phyloP scores from a whole-genome alignment of 2,329 filamentous ascomycete genomes.

The Paecilomyces fulvus region DNA sequence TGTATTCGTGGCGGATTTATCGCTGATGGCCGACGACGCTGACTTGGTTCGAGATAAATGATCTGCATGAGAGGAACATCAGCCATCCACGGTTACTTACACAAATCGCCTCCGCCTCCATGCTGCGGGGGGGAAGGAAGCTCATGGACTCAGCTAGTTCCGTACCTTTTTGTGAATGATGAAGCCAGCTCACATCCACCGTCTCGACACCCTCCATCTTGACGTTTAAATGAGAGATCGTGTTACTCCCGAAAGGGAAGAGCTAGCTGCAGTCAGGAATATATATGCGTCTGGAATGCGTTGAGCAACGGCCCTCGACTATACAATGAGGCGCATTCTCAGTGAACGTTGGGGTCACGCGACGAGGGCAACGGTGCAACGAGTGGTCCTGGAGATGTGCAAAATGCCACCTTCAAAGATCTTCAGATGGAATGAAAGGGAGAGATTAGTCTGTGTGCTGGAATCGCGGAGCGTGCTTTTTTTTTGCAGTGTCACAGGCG shows the following conservation, averaged over 20 bases:
- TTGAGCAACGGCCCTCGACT: neutral
- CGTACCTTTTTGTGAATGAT: slow-evolving; percentile 74
- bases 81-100: neutral
- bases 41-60: slow-evolving; percentile 29
- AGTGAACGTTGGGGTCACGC: neutral
- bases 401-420: neutral
- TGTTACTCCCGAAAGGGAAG: neutral
- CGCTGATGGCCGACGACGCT: slow-evolving; percentile 21
- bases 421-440: neutral
- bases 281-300: neutral
- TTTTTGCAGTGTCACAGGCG: slow-evolving; percentile 4
- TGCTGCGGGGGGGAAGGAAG: too few relatives aligned
- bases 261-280: neutral
- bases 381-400: neutral
- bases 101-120: neutral
- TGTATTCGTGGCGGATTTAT: slow-evolving; percentile 17
- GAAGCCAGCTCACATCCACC: slow-evolving; percentile 86
- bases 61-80: slow-evolving; percentile 13
- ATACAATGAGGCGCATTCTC: neutral
- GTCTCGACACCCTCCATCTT: slow-evolving; percentile 73
- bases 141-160: neutral
- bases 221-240: neutral
- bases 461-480: neutral
- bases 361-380: neutral
- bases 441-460: neutral